Conservation (phyloP, 371 early-diverging fungal genomes). For the Actinomortierella ambigua region DNA sequence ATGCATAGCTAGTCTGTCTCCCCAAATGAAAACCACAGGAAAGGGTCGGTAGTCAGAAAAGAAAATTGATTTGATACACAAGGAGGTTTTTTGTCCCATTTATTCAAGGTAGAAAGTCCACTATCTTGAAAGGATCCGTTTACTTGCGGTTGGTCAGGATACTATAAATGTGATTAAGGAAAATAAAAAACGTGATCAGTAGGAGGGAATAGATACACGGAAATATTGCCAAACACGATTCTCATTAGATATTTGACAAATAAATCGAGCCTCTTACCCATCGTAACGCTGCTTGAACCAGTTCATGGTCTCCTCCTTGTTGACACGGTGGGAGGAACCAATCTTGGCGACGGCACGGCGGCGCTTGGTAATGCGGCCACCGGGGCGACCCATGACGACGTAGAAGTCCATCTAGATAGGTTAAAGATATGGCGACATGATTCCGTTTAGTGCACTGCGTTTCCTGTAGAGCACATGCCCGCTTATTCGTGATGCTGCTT, state of each 20-base stretch:
- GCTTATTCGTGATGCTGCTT: too few relatives aligned
- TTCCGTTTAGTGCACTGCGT: slow-evolving; percentile 16
- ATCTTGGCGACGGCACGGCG: slow-evolving; percentile 90
- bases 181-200: neutral
- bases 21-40: too few relatives aligned
- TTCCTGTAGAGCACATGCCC: too few relatives aligned
- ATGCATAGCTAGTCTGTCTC: too few relatives aligned
- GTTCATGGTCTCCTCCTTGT: slow-evolving; percentile 85
- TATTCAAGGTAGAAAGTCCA: slow-evolving; percentile 16
- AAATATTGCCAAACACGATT: neutral
- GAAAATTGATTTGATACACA: too few relatives aligned
- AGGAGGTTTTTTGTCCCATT: slow-evolving; percentile 1
- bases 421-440: slow-evolving; percentile 42
- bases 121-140: slow-evolving; percentile 4
- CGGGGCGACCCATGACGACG: slow-evolving; percentile 98
- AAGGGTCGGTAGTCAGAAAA: too few relatives aligned
- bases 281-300: slow-evolving; percentile 80
- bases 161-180: slow-evolving; percentile 7
- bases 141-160: slow-evolving; percentile 47
- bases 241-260: neutral
- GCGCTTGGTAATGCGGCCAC: slow-evolving; percentile 96
- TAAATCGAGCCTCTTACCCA: slow-evolving; percentile 21
- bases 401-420: slow-evolving; percentile 84
- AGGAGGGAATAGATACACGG: neutral
- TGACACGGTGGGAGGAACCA: slow-evolving; percentile 94